phyloP scores from a whole-genome alignment of 176 grass and related monocot species.

The Avena eriantha region DNA sequence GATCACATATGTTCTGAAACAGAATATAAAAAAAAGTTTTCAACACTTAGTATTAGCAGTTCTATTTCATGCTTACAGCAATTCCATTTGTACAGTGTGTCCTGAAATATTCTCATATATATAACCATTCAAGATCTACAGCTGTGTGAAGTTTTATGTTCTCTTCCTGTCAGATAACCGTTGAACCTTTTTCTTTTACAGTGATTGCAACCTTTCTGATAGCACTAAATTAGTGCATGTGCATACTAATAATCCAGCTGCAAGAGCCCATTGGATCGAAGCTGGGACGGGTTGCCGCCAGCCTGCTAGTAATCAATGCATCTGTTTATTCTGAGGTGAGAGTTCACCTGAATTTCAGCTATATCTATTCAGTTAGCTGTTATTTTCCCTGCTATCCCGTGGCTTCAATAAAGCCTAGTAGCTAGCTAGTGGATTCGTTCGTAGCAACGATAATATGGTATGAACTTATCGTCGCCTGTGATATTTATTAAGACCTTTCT shows the following conservation, averaged over 20 bases:
- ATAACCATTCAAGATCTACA: neutral
- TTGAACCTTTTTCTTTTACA: neutral
- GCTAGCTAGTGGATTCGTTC: constrained; percentile 29
- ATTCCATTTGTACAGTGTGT: neutral
- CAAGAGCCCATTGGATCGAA: constrained; percentile 41
- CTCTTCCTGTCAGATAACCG: neutral
- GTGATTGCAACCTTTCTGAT: neutral
- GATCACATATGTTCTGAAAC: neutral
- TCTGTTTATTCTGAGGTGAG: constrained; percentile 33
- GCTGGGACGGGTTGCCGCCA: constrained; percentile 20
- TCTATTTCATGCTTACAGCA: constrained; percentile 10
- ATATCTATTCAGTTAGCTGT: constrained; percentile 36
- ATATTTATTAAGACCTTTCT: constrained; percentile 37
- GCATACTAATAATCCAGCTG: constrained; percentile 20
- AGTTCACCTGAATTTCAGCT: constrained; percentile 32
- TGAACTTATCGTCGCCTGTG: constrained; percentile 33
- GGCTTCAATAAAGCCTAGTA: constrained; percentile 33
- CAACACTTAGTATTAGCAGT: neutral
- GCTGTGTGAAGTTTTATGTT: neutral
- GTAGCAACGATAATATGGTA: constrained; percentile 11
- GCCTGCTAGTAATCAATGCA: constrained; percentile 42
- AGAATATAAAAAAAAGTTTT: neutral
- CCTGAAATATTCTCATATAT: neutral
- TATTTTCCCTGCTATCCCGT: constrained; percentile 2
- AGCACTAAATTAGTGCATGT: constrained; percentile 34